phyloP scores from a whole-genome alignment of 257 asterid species.

The Nicotiana undulata region DNA sequence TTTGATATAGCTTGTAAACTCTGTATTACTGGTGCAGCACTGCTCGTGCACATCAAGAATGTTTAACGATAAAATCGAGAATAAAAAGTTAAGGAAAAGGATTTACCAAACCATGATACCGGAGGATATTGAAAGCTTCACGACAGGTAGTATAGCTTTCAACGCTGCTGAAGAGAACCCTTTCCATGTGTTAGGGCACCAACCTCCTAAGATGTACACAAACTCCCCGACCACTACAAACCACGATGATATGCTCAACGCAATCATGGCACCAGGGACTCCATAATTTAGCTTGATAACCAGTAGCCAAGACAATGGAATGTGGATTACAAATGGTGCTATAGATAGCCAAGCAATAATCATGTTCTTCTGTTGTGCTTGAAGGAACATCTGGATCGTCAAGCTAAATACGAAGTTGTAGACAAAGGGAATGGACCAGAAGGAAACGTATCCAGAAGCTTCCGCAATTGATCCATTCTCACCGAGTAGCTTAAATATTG shows the following conservation, averaged over 20 bases:
- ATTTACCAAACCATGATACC: slow-evolving; percentile 86
- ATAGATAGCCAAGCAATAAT: slow-evolving; percentile 59
- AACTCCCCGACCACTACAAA: slow-evolving; percentile 58
- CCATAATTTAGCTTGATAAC: slow-evolving; percentile 50
- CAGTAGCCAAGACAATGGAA: slow-evolving; percentile 68
- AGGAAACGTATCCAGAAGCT: slow-evolving; percentile 63
- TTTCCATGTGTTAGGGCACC: slow-evolving; percentile 79
- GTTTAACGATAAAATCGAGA: not conserved
- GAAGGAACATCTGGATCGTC: slow-evolving; percentile 84
- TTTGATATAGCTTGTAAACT: not conserved
- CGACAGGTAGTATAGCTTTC: slow-evolving; percentile 69
- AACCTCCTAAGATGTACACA: slow-evolving; percentile 67
- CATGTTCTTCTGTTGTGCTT: slow-evolving; percentile 85
- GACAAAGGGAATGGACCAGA: slow-evolving; percentile 56
- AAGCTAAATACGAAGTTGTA: slow-evolving; percentile 39
- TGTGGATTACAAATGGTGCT: slow-evolving; percentile 43
- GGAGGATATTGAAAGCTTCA: slow-evolving; percentile 73
- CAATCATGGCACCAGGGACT: slow-evolving; percentile 71
- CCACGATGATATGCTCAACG: slow-evolving; percentile 59
- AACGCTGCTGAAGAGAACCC: slow-evolving; percentile 63
- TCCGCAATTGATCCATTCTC: slow-evolving; percentile 34
- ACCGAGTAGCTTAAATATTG: slow-evolving; percentile 66
- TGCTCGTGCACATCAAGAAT: too few relatives aligned
- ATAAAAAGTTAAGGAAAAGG: not conserved
- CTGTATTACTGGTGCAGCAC: not conserved